These are phyloP conservation scores for Cutaneotrichosporon sp. DNA, from an alignment of 1,284 basidiomycete genomes.

Conservation along the genomic window DNA sequence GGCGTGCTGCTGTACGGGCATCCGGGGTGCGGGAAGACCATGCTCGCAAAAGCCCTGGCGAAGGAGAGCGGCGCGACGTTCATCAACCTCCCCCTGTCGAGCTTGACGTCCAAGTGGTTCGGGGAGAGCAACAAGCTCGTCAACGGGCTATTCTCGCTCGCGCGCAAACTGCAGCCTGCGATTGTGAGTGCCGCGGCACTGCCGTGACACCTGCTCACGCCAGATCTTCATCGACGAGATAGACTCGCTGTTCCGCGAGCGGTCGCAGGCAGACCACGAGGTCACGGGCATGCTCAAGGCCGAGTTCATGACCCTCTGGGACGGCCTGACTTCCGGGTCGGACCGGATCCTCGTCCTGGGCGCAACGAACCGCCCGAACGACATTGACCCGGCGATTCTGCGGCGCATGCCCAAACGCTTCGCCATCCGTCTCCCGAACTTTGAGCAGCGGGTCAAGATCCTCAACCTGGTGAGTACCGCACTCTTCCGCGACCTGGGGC, in stretches of 20 bases:
- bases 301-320: conserved; percentile 99
- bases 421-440: conserved; percentile 74
- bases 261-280: conserved; percentile 84
- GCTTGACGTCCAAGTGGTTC: conserved; percentile 83
- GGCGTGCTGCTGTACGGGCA: conserved; percentile 81
- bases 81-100: conserved; percentile 72
- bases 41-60: conserved; percentile 91
- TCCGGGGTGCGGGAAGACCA: conserved; percentile 89
- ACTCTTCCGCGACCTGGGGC: no score
- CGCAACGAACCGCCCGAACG: conserved; percentile 82
- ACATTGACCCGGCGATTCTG: conserved; percentile 89
- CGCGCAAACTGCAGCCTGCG: conserved; percentile 65
- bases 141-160: conserved; percentile 72
- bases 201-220: no score
- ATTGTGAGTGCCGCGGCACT: conserved; percentile 52
- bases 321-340: conserved; percentile 79
- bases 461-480: conserved; percentile 63
- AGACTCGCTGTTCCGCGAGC: conserved; percentile 83
- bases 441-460: conserved; percentile 79
- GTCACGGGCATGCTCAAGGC: conserved; percentile 99
- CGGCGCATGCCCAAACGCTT: conserved; percentile 98
- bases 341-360: conserved; percentile 86
- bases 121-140: conserved; percentile 98
- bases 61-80: conserved; percentile 97
- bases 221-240: conserved; percentile 76